phyloP scores from a whole-genome alignment of 345 rosid species.

The Crucihimalaya himalaica region DNA sequence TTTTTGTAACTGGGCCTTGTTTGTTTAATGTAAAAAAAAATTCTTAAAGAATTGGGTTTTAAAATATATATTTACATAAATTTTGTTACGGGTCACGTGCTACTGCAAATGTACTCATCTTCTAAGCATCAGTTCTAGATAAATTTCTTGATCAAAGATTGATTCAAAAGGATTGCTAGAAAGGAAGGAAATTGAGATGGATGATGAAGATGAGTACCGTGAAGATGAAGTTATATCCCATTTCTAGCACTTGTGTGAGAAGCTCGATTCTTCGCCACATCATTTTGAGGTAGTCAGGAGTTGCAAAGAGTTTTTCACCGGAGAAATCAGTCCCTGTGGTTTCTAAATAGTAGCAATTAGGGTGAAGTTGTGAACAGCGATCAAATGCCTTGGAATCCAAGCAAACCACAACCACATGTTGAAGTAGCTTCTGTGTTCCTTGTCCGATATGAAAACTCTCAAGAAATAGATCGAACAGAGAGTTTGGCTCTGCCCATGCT shows the following conservation, averaged over 20 bases:
- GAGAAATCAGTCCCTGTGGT: constrained; percentile 46
- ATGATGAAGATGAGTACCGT: constrained; percentile 49
- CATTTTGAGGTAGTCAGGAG: constrained; percentile 57
- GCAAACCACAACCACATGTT: constrained; percentile 55
- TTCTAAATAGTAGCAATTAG: constrained; percentile 48
- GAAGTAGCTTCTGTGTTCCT: constrained; percentile 46
- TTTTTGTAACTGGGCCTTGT: constrained; percentile 3
- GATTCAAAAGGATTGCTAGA: not conserved
- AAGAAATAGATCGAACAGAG: constrained; percentile 61
- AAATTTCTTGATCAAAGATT: constrained; percentile 7
- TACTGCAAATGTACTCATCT: constrained; percentile 3
- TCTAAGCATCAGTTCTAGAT: not conserved
- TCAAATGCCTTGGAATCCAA: constrained; percentile 54
- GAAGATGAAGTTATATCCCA: constrained; percentile 66
- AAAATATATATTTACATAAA: not conserved
- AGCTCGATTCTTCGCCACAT: constrained; percentile 74
- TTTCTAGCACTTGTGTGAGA: constrained; percentile 46
- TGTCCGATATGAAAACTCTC: constrained; percentile 56
- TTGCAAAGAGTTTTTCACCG: constrained; percentile 55
- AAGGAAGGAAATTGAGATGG: not conserved
- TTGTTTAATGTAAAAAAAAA: not conserved
- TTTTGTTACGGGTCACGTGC: not conserved
- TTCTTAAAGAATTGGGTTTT: too few species aligned
- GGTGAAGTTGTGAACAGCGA: constrained; percentile 51
- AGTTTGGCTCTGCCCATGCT: constrained; percentile 66